Conservation (phyloP, 306 rosid species). For the Quercus dentata region DNA sequence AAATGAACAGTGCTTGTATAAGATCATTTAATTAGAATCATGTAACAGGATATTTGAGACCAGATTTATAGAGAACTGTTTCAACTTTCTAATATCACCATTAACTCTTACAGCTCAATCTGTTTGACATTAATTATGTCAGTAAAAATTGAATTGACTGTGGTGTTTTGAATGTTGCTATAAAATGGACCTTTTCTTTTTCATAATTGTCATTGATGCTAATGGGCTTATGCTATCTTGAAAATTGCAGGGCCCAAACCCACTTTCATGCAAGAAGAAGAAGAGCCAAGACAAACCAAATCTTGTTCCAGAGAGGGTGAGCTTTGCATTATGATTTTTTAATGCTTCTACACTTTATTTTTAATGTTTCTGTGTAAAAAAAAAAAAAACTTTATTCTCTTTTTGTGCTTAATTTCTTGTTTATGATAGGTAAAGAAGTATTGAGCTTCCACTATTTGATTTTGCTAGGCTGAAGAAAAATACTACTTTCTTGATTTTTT, state of each 20-base stretch:
- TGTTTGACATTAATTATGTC: neutral
- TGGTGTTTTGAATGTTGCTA: neutral
- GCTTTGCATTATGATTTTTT: neutral
- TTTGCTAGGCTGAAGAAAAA: neutral
- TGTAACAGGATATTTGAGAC: neutral
- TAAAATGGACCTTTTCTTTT: neutral
- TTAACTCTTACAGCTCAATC: neutral
- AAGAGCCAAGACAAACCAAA: constrained; percentile 44
- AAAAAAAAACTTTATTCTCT: neutral
- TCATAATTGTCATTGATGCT: neutral
- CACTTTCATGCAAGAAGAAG: constrained; percentile 84
- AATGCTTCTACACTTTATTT: neutral
- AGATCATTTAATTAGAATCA: neutral
- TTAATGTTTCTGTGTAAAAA: neutral
- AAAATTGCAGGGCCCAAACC: constrained; percentile 79
- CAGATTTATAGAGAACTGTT: neutral
- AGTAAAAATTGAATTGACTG: neutral
- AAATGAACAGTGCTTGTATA: neutral
- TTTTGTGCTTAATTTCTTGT: neutral
- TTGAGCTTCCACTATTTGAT: neutral
- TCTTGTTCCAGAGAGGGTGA: constrained; percentile 43
- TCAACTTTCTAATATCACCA: neutral
- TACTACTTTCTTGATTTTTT: neutral
- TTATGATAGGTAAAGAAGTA: neutral
- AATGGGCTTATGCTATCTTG: neutral